A percentile compares a stretch with the other conserved stretches of the same genome.
Evolutionary conservation across 148 eudicot species (phyloP).

Genomic region (Fallopia convolvulus): DNA sequence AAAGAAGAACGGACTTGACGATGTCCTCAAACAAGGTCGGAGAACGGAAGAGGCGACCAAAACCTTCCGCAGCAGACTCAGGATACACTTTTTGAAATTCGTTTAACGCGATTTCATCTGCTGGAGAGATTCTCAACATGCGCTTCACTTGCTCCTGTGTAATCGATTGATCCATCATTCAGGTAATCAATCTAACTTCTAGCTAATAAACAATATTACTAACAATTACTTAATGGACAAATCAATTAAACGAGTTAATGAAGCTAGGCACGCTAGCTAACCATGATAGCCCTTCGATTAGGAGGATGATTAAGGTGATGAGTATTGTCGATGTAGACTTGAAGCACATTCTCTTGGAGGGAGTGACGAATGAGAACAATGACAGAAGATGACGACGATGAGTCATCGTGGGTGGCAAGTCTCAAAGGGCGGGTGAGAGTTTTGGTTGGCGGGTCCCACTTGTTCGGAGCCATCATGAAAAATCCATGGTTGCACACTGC

Average conservation of each 20-base stretch:
- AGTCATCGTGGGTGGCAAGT: background rate
- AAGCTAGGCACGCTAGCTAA: background rate
- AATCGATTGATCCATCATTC: too few species aligned
- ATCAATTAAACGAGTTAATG: too few species aligned
- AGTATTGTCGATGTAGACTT: background rate
- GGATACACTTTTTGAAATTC: constrained; percentile 23
- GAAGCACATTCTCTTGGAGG: background rate
- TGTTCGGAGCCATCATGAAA: constrained; percentile 12
- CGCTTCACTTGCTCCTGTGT: constrained; percentile 29
- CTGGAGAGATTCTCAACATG: constrained; percentile 34
- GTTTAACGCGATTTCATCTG: constrained; percentile 19
- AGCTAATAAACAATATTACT: too few species aligned
- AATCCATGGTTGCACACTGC: constrained; percentile 24
- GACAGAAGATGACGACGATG: background rate
- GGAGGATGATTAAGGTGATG: background rate
- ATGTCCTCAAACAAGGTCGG: constrained; percentile 47
- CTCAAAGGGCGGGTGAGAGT: constrained; percentile 16
- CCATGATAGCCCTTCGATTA: background rate
- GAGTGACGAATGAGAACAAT: constrained; percentile 12
- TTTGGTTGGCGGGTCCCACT: background rate
- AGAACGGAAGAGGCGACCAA: constrained; percentile 42
- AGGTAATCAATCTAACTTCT: too few species aligned
- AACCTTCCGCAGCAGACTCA: constrained; percentile 22
- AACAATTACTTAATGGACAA: too few species aligned
- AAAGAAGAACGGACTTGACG: constrained; percentile 31